Evolutionary conservation across 305 asterid genomes (phyloP), one percentile per base, ranked within the genome.

Genomic region (Fraxinus baroniana): DNA sequence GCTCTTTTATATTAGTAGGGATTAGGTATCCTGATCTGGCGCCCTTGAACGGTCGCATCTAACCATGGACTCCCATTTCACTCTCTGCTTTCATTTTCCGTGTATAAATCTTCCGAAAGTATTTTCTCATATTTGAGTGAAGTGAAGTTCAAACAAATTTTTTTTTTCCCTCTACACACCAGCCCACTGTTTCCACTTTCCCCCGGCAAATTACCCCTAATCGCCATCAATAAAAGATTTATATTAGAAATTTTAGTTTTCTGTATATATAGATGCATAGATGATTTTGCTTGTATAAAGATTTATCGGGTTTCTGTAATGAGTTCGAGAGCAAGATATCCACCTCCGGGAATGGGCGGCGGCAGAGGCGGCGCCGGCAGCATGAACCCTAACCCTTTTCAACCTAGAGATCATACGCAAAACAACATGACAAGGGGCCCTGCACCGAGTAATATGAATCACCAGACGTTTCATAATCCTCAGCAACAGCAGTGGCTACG

Each of bases 401-500:
- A 92, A 68, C 87, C 85, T 0, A 87, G 95, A 85, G 89, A 92
- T 83, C 84, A 88, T 77, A 81, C 80, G 57, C 94, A 88, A 18
- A 98, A 95, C 85, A 90, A 92, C 79, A 86, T 82, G 20, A 95
- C 87, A 84, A 89, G 97, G 85, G 55, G 87, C 79, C 91, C 90
- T 46, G 70, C 82, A 90, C 91, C 78, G 85, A 79, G 76, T 39
- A 77, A 78, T 22, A 89, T 86, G 85, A 85, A 82, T 26, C 83
- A 84, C 6, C 93, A 89, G 72, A 74, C 85, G 87, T 80, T 79
- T 84, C 92, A 89, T 68, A 87, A 89, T 80, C 88, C 91, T 79
- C 97, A 89, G 82, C 96, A 88, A 68, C 97, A 93, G 79, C 98
- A 93, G 85, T 94, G 98, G 98, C 90, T 94, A 75, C 91, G 92